Base-by-base conservation (phyloP, 2,329 filamentous ascomycete genomes). In the Paramyrothecium sp. region DNA sequence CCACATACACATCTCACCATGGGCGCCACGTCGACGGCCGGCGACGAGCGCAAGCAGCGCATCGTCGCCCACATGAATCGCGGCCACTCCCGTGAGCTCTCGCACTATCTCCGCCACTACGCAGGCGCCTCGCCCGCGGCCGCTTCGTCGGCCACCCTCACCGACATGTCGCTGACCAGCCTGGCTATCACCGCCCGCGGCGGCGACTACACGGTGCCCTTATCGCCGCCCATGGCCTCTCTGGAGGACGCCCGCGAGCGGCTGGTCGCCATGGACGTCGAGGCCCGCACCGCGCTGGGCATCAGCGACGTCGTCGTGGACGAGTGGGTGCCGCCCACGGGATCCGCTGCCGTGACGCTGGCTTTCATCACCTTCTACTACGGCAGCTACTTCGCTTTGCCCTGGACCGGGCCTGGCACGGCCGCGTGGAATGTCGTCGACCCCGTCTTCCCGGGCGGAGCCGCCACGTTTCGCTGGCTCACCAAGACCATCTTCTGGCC, bases 11-110 rank as follows among this genome's bases (percentile, higher is more conserved):
- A 16, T 17, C 44, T 17, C 48, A 51, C 44, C 53, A 71, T 69
- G 69, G 56, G 62, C 16, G 62, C 64, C 26, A 30, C 26, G 26
- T 30, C 19, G 2, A 51, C 33, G 22, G 53, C 63, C n/a, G 69
- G 72, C 21, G 65, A 65, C 51, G 66, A 65, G 38, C 63, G 68
- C 57, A 73, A 69, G 51, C 62, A 64, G 44, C 73, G 75, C 63
- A 77, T 78, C 71, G 84, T 94, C 68, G 80, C 80, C 34, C 93
- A 97, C 78, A 95, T 97, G 91, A 97, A 97, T 76, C 78, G 79
- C 48, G 89, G 94, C 73, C 94, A 97, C 75, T 78, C 81, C 54
- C 82, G 85, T 64, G 91, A 91, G 57, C 85, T 97, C 53, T 77
- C 83, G 57, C 82, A 89, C 69, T 96, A 93, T 74, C 84, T 96